A percentile compares a stretch with the other conserved stretches of the same genome.
phyloP scores from a whole-genome alignment of 192 early-diverging fungal genomes.

The Phlyctochytrium bullatum region DNA sequence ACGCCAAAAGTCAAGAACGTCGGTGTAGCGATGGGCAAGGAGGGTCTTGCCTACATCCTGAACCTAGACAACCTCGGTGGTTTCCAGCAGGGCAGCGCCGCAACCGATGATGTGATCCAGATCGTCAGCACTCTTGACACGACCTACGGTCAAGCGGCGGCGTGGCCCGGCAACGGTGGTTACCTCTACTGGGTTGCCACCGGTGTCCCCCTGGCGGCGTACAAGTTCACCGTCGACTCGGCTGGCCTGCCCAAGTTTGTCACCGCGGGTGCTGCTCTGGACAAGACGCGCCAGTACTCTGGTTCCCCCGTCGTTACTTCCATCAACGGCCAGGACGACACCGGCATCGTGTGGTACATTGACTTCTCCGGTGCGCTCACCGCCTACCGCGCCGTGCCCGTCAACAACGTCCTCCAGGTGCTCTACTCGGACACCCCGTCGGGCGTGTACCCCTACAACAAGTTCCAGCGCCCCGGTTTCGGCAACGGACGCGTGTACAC shows the following conservation, averaged over 20 bases:
- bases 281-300: not conserved
- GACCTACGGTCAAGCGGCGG: slow-evolving; percentile 10
- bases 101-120: not conserved
- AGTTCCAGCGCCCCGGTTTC: slow-evolving; percentile 2
- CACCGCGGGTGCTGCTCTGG: not conserved
- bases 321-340: not conserved
- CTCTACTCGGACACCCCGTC: not conserved
- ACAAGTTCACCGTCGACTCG: not conserved
- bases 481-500: not conserved
- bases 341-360: not conserved
- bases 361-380: not conserved
- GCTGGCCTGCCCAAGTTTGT: not conserved
- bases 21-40: slow-evolving; percentile 7
- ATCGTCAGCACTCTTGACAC: not conserved
- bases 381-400: not conserved
- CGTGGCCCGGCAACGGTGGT: not conserved
- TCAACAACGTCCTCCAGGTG: not conserved
- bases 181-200: slow-evolving; percentile 10
- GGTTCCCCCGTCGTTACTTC: slow-evolving; percentile 6
- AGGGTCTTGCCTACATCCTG: slow-evolving; percentile 4
- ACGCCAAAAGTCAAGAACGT: not conserved
- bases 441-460: not conserved
- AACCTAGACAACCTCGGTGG: slow-evolving; percentile 16
- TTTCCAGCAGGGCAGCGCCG: not conserved
- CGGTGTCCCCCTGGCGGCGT: not conserved